phyloP scores from a whole-genome alignment of 2,329 filamentous ascomycete genomes.

The Alternaria consortialis region DNA sequence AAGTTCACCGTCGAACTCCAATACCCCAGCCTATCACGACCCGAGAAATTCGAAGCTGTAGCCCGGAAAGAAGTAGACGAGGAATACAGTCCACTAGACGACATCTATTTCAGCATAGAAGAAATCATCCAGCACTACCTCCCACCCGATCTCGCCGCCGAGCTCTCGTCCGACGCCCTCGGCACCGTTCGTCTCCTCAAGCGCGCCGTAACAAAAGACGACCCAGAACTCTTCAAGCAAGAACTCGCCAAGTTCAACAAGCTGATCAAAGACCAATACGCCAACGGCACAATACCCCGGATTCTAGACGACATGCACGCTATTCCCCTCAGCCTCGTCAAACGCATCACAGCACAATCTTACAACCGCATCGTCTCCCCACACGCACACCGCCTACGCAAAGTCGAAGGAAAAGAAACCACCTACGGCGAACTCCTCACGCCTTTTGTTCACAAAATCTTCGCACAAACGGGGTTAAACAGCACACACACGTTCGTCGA shows the following conservation, averaged over 20 bases:
- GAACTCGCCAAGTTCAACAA: constrained; percentile 82
- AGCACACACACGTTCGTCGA: constrained; percentile 91
- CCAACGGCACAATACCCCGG: constrained; percentile 74
- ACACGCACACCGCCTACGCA: constrained; percentile 80
- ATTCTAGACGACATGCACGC: constrained; percentile 75
- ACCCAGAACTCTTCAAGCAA: constrained; percentile 73
- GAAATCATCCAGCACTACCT: constrained; percentile 76
- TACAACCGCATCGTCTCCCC: constrained; percentile 94
- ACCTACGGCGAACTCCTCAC: constrained; percentile 94
- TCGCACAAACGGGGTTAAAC: constrained; percentile 79
- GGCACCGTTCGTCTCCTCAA: constrained; percentile 82
- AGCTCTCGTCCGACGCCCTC: constrained; percentile 74
- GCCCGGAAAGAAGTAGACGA: constrained; percentile 34
- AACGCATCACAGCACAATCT: constrained; percentile 84
- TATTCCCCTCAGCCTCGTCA: constrained; percentile 71
- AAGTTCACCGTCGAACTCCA: constrained; percentile 71
- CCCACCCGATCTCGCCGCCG: constrained; percentile 70
- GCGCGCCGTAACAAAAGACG: constrained; percentile 73
- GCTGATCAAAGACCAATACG: constrained; percentile 70
- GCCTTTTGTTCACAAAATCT: constrained; percentile 82
- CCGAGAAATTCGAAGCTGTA: constrained; percentile 63
- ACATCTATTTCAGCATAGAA: constrained; percentile 71
- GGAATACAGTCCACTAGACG: constrained; percentile 71
- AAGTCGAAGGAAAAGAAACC: constrained; percentile 89
- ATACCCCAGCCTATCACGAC: constrained; percentile 78